Evolutionary conservation across 2,329 filamentous ascomycete species (phyloP).

Genomic region (Alternaria sp.): DNA sequence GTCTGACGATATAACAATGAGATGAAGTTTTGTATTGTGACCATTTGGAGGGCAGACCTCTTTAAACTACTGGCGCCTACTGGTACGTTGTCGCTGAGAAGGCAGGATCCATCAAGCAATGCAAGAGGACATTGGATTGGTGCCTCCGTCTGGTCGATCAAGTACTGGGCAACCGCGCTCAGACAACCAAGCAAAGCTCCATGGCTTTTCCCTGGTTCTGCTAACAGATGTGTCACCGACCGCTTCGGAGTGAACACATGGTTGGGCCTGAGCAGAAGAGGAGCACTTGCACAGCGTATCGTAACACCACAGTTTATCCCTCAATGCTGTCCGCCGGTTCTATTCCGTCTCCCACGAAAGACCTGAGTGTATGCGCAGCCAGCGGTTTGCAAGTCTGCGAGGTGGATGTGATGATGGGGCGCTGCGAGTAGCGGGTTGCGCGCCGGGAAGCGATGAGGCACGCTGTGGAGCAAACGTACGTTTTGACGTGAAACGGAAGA

Average conservation of each 20-base stretch:
- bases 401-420: neutral
- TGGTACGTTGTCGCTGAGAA: neutral
- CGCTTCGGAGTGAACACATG: neutral
- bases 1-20: neutral
- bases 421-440: neutral
- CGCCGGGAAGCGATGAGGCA: neutral
- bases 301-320: neutral
- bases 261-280: neutral
- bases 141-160: neutral
- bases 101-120: neutral
- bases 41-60: neutral
- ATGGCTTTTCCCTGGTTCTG: neutral
- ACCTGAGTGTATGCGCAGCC: neutral
- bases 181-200: neutral
- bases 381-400: neutral
- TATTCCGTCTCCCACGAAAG: neutral
- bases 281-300: neutral
- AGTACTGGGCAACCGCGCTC: neutral
- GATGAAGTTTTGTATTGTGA: neutral
- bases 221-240: neutral
- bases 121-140: neutral
- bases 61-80: neutral
- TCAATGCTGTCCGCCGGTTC: neutral
- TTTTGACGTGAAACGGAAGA: neutral
- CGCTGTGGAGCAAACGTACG: neutral